Evolutionary conservation across 129 eudicot species (phyloP), one percentile per base, ranked within the genome.

Genomic region (Chrysanthemum lavandulifolium): DNA sequence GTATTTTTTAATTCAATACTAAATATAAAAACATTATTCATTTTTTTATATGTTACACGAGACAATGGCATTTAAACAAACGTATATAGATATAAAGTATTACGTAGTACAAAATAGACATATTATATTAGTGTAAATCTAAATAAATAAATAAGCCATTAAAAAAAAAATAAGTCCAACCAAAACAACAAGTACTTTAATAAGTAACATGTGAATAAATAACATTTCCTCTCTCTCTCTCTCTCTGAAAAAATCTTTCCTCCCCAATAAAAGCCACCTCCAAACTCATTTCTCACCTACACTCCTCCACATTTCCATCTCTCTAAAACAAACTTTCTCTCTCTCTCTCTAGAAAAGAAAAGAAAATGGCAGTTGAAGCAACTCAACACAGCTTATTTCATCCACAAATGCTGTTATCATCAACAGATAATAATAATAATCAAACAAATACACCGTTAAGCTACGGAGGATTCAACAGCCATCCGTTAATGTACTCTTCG

Each of bases 361-460:
- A 49, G 0, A 7, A 16, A 36, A 78, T 78, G 82, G 82, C 82
- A 14, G 82, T 78, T 57, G 82, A 78, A 21, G 82, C 82, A 72
- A 14, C 68, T 72, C 78, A 78, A 10, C 82, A 71, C 0, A 43
- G 68, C 57, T 68, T 78, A 2, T 78, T 64, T 67, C 82, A 78
- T 65, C 82, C 82, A 65, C 82, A 78, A 58, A 78, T 72, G 82
- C 16, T 78, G 78, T 29, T 72, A 10, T 27, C 73, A 45, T 63
- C 27, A 61, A 61, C 73, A 36, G 9, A 27, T 72, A 64, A 71
- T 56, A 78, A 78, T 11, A 77, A 71, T 45, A 65, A 52, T 63
- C 78, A 65, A 65, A 2, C 62, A 27, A 65, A 60, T 33, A 5
- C 19, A 36, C 74, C 52, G 4, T 53, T 71, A 27, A 16, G 48